Evolutionary conservation across 129 eudicot genomes (phyloP), one percentile per base, ranked within the genome.

Genomic region (Tanacetum coccineum): DNA sequence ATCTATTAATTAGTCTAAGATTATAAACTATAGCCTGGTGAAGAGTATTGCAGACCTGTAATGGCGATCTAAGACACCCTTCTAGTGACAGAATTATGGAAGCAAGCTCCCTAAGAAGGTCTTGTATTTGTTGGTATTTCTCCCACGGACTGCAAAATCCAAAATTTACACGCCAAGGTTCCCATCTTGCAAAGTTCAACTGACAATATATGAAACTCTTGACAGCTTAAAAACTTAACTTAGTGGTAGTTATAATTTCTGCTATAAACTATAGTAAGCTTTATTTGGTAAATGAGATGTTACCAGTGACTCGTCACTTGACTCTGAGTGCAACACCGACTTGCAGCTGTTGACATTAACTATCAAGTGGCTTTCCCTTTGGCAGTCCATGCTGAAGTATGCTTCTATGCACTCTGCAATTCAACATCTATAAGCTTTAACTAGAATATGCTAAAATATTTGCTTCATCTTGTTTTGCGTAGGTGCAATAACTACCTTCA

Each of bases 131-230:
- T 20, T 84, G 67, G 9, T 36, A 6, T 36, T 36, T 36, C 2
- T 36, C 40, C 40, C 40, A 36, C 40, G 9, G 40, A 36, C 80
- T 72, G 9, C 59, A 47, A 1, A 77, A 48, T 19, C 95, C 81
- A 52, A 82, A 87, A 20, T 77, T 87, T 36, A 87, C 84, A 59
- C 78, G 84, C 86, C 84, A 75, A 13, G 87, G 90, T 75, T 87
- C 88, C 90, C 88, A 81, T 66, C 64, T 81, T 26, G 87, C 85
- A 9, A 67, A 78, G 68, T 84, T 81, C 19, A 83, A 82, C 87
- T 84, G 69, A 73, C 3, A 26, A 39, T 14, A 18, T 8, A 11
- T 21, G 67, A 36, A 36, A 6, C 40, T 36, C 40, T 36, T 36
- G 40, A 36, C 40, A 36, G 1, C 9, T 36, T 36, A 0, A 6